These are phyloP conservation scores for Clavispora asparagi DNA, from an alignment of 805 yeast genomes.

Conservation along the genomic window DNA sequence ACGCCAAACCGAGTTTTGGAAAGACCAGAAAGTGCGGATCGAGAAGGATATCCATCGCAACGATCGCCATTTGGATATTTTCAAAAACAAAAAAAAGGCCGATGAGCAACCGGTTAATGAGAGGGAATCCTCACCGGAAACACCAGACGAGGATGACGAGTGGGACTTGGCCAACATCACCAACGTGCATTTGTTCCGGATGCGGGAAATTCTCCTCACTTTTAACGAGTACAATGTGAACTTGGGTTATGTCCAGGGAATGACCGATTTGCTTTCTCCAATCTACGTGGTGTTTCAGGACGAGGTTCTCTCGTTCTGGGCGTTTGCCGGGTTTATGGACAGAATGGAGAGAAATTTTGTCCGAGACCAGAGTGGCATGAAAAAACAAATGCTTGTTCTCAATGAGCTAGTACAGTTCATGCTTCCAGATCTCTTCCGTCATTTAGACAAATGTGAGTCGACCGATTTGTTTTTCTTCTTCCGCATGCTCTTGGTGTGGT, in stretches of 20 bases:
- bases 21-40: slow-evolving; percentile 83
- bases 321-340: slow-evolving; percentile 83
- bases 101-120: neutral
- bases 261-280: slow-evolving; percentile 91
- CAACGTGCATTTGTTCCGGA: slow-evolving; percentile 67
- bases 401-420: slow-evolving; percentile 85
- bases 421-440: slow-evolving; percentile 80
- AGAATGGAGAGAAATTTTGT: slow-evolving; percentile 92
- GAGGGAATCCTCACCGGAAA: slow-evolving; percentile 27
- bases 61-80: slow-evolving; percentile 72
- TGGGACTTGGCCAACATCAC: slow-evolving; percentile 59
- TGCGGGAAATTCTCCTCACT: slow-evolving; percentile 78
- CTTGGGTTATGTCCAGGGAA: slow-evolving; percentile 95
- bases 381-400: slow-evolving; percentile 75
- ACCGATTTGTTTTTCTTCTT: slow-evolving; percentile 89
- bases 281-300: slow-evolving; percentile 62
- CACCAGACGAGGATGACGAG: slow-evolving; percentile 37
- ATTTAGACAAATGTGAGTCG: slow-evolving; percentile 82
- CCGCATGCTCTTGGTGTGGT: slow-evolving; percentile 94
- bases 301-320: slow-evolving; percentile 82
- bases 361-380: slow-evolving; percentile 90
- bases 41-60: slow-evolving; percentile 93
- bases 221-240: slow-evolving; percentile 80
- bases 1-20: slow-evolving; percentile 62
- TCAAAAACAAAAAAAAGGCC: slow-evolving; percentile 39